Base-by-base conservation (phyloP, 345 rosid genomes). In the Brassica carinata region DNA sequence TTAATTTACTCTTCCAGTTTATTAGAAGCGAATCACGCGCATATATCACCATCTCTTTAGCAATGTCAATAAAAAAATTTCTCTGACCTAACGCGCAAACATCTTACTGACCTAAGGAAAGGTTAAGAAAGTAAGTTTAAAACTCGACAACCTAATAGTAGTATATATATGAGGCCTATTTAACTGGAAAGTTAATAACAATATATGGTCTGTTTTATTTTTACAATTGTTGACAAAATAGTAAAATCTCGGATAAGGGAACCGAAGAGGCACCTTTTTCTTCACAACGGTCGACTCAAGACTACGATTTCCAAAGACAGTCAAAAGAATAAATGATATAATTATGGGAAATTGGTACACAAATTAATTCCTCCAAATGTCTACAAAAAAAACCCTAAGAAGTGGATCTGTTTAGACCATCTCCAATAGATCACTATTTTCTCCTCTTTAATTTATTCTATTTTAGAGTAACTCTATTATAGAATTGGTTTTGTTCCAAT, bases 251-350 rank as follows among this genome's bases (percentile, higher is more conserved):
- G 13, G 8, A 23, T 36, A 14, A 36, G 45, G 45, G 51, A 64
- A 64, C 13, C 48, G 38, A 74, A 64, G 70, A 74, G 63, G 1
- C 69, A 34, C 51, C 69, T 33, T 11, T 15, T 8, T 65, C 43
- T 64, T 74, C 19, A 64, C 71, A 64, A 48, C 14, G 48, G 67
- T 30, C 64, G 27, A 64, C 8, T 64, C 18, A 17, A 11, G 23
- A 74, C 7, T 30, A 31, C 63, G 5, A 10, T 64, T 61, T 7
- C 31, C 17, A 64, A 64, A 74, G 26, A 23, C 23, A 4, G 23
- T 30, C 13, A 30, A 13, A 34, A n/a, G 2, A 66, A 26, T 76
- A 55, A 51, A 67, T 67, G 59, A 36, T n/a, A 57, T 5, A 2
- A 9, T 55, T 15, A 67, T 57, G 18, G 73, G 18, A 38, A 76